phyloP scores from a whole-genome alignment of 2,329 filamentous ascomycete species.

The Aspergillus novofumigatus region DNA sequence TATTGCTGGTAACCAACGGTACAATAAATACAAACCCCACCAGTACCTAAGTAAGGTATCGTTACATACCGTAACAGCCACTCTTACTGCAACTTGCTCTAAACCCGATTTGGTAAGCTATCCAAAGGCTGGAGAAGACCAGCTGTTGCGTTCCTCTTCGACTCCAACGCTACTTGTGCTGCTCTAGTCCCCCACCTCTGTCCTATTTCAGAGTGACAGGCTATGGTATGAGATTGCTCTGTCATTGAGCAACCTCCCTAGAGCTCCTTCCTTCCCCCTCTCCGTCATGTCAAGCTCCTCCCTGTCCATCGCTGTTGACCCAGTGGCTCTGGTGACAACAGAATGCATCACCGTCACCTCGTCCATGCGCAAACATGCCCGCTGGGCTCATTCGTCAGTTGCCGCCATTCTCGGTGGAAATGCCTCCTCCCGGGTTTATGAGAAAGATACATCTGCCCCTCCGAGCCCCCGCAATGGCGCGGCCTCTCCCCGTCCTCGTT shows the following conservation, averaged over 20 bases:
- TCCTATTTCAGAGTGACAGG: slow-evolving; percentile 7
- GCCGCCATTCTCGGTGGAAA: slow-evolving; percentile 86
- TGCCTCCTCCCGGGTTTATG: slow-evolving; percentile 43
- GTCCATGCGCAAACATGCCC: slow-evolving; percentile 94
- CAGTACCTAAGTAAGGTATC: neutral
- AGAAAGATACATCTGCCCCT: slow-evolving; percentile 40
- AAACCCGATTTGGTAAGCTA: slow-evolving; percentile 11
- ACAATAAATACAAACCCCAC: neutral
- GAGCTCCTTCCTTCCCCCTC: slow-evolving; percentile 19
- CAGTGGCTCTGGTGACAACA: slow-evolving; percentile 88
- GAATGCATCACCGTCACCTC: slow-evolving; percentile 99
- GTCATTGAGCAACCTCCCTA: slow-evolving; percentile 10
- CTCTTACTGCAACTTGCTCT: neutral
- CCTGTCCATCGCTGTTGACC: slow-evolving; percentile 79
- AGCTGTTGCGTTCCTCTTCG: slow-evolving; percentile 14
- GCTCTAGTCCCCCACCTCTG: neutral
- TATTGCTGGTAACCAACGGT: neutral
- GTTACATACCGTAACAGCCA: neutral
- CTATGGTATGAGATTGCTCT: slow-evolving; percentile 17
- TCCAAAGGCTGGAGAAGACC: slow-evolving; percentile 13
- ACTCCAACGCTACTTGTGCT: neutral
- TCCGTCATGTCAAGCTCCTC: slow-evolving; percentile 30
- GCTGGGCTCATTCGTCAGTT: slow-evolving; percentile 93
- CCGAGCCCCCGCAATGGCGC: slow-evolving; percentile 28
- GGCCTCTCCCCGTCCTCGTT: slow-evolving; percentile 17